A percentile compares a stretch with the other conserved stretches of the same genome.
phyloP scores from a whole-genome alignment of 345 rosid species.

The Citrus mangshanensis region DNA sequence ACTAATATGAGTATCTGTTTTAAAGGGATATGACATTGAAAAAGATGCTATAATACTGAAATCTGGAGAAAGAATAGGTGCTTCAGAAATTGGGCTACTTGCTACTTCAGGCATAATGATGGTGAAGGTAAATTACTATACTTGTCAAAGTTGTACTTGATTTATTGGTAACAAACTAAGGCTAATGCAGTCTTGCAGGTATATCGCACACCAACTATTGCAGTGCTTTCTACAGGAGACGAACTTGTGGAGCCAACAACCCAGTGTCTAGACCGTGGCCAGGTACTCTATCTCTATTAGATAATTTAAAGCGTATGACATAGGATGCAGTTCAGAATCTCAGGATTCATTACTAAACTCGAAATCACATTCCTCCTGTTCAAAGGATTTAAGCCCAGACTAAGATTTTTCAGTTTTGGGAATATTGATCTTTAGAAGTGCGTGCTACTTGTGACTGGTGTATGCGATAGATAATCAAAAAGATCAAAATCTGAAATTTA shows the following conservation, averaged over 20 bases:
- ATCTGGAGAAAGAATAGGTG: conserved; percentile 75
- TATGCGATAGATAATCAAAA: not conserved
- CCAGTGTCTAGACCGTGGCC: conserved; percentile 62
- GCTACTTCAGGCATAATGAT: conserved; percentile 75
- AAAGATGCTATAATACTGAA: conserved; percentile 58
- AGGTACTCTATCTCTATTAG: conserved; percentile 46
- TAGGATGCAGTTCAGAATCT: not conserved
- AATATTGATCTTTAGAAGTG: not conserved
- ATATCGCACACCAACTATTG: conserved; percentile 71
- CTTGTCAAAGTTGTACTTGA: conserved; percentile 17
- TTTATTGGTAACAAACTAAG: conserved; percentile 10
- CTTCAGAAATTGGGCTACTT: conserved; percentile 89
- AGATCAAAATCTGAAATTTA: not conserved
- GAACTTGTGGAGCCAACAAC: conserved; percentile 83
- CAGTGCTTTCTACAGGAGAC: conserved; percentile 93
- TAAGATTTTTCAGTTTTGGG: not conserved
- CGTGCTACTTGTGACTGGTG: too few species aligned
- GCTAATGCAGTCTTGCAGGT: conserved; percentile 45
- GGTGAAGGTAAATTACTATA: conserved; percentile 72
- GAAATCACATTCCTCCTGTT: not conserved
- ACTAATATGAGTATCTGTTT: conserved; percentile 17
- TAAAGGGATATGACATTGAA: conserved; percentile 85
- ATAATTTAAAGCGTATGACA: not conserved
- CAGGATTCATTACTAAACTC: not conserved
- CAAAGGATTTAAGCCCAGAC: not conserved